Evolutionary conservation across 805 yeast genomes (phyloP).

Genomic region (Vanderwaltozyma polyspora): DNA sequence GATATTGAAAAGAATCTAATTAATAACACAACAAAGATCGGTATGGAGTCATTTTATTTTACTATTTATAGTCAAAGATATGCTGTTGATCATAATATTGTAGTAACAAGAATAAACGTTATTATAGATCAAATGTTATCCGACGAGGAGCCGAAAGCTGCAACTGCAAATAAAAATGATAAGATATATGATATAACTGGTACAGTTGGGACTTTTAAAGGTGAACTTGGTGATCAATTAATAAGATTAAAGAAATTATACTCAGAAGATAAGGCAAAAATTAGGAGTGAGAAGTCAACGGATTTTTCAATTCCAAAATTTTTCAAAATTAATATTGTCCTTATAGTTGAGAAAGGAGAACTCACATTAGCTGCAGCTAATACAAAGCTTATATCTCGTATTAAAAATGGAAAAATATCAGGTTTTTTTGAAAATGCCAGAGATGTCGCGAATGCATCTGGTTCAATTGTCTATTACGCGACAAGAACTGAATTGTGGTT

Average conservation of each 20-base stretch:
- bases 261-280: background rate
- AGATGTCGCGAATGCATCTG: slow-evolving; percentile 14
- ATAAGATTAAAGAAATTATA: slow-evolving; percentile 7
- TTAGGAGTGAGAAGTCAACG: background rate
- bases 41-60: slow-evolving; percentile 14
- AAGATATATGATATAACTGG: slow-evolving; percentile 14
- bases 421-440: slow-evolving; percentile 13
- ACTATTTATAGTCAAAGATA: slow-evolving; percentile 17
- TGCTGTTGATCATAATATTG: slow-evolving; percentile 18
- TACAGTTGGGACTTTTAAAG: slow-evolving; percentile 16
- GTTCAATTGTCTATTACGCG: slow-evolving; percentile 15
- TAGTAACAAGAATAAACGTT: slow-evolving; percentile 13
- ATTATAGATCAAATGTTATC: slow-evolving; percentile 10
- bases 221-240: slow-evolving; percentile 17
- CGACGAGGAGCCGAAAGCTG: slow-evolving; percentile 3
- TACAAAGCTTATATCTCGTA: slow-evolving; percentile 8
- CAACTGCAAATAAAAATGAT: slow-evolving; percentile 7
- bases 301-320: background rate
- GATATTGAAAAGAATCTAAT: slow-evolving; percentile 6
- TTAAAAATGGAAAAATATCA: slow-evolving; percentile 13
- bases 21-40: slow-evolving; percentile 10
- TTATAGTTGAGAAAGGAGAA: slow-evolving; percentile 16
- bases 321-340: slow-evolving; percentile 11
- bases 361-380: slow-evolving; percentile 10
- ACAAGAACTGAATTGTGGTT: slow-evolving; percentile 14